Percentiles rank a stretch among this genome's conserved stretches.
Evolutionary conservation across 2,329 filamentous ascomycete species (phyloP).

Genomic region (Pseudopithomyces chartarum): DNA sequence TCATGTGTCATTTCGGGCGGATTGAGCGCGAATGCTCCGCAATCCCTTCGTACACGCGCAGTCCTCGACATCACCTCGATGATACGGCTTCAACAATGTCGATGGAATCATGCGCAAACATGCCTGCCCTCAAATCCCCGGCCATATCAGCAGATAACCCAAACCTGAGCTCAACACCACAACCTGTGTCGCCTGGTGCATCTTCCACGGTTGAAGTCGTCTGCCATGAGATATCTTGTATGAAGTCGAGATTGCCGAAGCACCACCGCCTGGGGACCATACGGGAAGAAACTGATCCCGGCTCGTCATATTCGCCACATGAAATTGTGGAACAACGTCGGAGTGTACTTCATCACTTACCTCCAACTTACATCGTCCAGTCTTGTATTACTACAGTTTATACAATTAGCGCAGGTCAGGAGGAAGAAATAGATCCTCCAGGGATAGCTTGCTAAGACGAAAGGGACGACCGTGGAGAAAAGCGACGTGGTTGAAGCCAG

Average conservation of each 20-base stretch:
- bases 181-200: background rate
- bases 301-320: background rate
- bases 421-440: background rate
- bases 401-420: background rate
- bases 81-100: too few relatives aligned
- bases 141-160: background rate
- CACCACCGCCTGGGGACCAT: background rate
- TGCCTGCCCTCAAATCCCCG: background rate
- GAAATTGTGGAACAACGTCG: background rate
- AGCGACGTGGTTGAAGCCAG: background rate
- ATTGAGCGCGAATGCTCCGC: too few relatives aligned
- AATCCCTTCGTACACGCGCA: too few relatives aligned
- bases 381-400: background rate
- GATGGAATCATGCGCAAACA: too few relatives aligned
- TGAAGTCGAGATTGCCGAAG: background rate
- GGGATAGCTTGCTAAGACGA: background rate
- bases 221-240: background rate
- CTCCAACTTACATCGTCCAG: background rate
- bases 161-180: background rate
- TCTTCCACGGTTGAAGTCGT: background rate
- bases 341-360: background rate
- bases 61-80: too few relatives aligned
- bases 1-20: too few relatives aligned
- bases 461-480: background rate
- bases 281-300: background rate